A percentile compares a stretch with the other conserved stretches of the same genome.
Conservation (phyloP, 1,284 basidiomycete species). For the Irpex lacteus region DNA sequence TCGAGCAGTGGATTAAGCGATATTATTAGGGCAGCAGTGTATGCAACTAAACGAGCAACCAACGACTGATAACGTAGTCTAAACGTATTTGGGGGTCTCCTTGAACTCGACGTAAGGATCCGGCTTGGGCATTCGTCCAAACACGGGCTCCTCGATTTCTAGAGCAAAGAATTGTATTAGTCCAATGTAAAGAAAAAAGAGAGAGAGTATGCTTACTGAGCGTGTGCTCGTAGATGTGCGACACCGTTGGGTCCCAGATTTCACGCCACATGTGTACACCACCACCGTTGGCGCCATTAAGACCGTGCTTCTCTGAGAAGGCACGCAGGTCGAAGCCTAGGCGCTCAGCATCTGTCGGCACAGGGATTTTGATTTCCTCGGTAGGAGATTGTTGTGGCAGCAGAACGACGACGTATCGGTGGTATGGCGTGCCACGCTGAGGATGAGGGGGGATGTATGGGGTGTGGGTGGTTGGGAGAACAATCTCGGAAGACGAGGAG, state of each 20-base stretch:
- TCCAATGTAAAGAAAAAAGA: conserved; percentile 4
- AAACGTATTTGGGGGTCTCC: conserved; percentile 46
- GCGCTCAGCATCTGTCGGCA: conserved; percentile 39
- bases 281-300: conserved; percentile 55
- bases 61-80: not conserved
- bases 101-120: conserved; percentile 57
- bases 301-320: conserved; percentile 55
- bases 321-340: conserved; percentile 62
- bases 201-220: conserved; percentile 55
- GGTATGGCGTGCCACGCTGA: conserved; percentile 80
- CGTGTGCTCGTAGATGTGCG: conserved; percentile 62
- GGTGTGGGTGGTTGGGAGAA: conserved; percentile 49
- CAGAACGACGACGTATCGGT: conserved; percentile 79
- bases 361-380: conserved; percentile 37
- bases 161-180: conserved; percentile 15
- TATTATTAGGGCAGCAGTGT: not conserved
- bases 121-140: conserved; percentile 48
- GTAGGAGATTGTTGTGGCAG: conserved; percentile 59
- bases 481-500: conserved; percentile 45
- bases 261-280: conserved; percentile 85
- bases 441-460: conserved; percentile 87
- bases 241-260: conserved; percentile 71
- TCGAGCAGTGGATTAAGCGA: not conserved
- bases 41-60: not conserved
- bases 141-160: conserved; percentile 67